Base-by-base conservation (phyloP, 2,329 filamentous ascomycete genomes). In the Botryotinia globosa region DNA sequence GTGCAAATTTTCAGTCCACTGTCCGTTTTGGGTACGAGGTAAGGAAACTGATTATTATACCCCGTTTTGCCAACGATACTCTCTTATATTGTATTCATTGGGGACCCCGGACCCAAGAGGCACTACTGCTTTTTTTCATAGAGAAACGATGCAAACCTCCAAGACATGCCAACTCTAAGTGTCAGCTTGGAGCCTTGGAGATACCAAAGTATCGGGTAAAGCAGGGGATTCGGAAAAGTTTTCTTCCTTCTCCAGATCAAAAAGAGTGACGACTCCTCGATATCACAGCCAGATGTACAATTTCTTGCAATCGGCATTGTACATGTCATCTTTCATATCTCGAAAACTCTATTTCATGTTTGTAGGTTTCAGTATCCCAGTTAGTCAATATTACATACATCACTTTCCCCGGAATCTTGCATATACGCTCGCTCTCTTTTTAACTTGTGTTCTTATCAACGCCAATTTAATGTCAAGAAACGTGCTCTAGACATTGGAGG, bases 71-170 rank as follows among this genome's bases (percentile, higher is more conserved):
- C 14, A 32, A 67, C 32, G 25, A 56, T 39, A 54, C 44, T 8
- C 16, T 56, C 29, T 39, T 22, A 67, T 56, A 67, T 42, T 42
- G 34, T 32, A 32, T 42, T 67, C 42, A 39, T 32, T 42, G 65
- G 65, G 65, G 65, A 56, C 65, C 65, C 65, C 65, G 32, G 65
- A 67, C 65, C 65, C 29, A 67, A 67, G 9, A 56, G 34, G 10
- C 64, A 67, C 64, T 67, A 67, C 64, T 54, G 20, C 45, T 39
- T 54, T n/a, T 42, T 39, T 56, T 56, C 51, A 37, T 34, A 56
- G 25, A 14, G 10, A 10, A 39, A 42, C 64, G 20, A 67, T 48
- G 34, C 45, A 22, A 67, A 54, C 3, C 51, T 67, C 45, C 45
- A 54, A 29, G 25, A 29, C 16, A 20, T 54, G 29, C 32, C 64